Base-by-base conservation (phyloP, 768 basidiomycete genomes). In the Floccularia luteovirens region DNA sequence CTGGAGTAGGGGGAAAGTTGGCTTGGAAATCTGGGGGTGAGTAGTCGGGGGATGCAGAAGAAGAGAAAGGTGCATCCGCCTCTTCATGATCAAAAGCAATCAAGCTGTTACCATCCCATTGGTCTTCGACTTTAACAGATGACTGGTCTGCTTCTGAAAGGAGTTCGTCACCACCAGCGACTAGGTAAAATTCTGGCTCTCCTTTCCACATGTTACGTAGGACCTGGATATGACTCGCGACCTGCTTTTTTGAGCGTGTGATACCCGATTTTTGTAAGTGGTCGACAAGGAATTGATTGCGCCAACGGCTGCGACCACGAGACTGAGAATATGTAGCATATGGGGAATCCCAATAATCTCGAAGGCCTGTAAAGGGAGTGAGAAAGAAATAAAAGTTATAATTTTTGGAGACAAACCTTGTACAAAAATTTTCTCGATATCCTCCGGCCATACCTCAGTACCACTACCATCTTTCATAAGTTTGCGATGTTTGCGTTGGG, bases 151-250 rank as follows among this genome's bases (percentile, higher is more conserved):
- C 61, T 32, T 78, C 76, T 21, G 62, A 66, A 48, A 71, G 75
- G 21, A 82, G 66, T 52, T 88, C 85, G 48, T 88, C 85, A 35
- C 82, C 83, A 41, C 85, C 85, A 6, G 85, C 85, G 43, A 88
- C 85, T 38, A 88, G 74, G 52, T 81, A 75, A 52, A 77, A 87
- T 50, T 86, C 85, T 66, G 79, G 71, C 43, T 83, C 77, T 17
- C 84, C 86, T 57, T 87, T 87, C 85, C 84, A 88, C 86, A 89
- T 89, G 54, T 89, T 89, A 37, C 85, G 67, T 40, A 87, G 58
- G 41, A 88, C 86, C 54, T 90, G 87, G 38, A 90, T 84, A 52
- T 90, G 87, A 58, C 82, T 85, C n/a, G 87, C 87, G 47, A 90
- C 87, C 58, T 90, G 87, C 59, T 90, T 89, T 70, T 89, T 89